A percentile compares a stretch with the other conserved stretches of the same genome.
phyloP scores from a whole-genome alignment of 805 yeast genomes.

The Candida peoriensis region DNA sequence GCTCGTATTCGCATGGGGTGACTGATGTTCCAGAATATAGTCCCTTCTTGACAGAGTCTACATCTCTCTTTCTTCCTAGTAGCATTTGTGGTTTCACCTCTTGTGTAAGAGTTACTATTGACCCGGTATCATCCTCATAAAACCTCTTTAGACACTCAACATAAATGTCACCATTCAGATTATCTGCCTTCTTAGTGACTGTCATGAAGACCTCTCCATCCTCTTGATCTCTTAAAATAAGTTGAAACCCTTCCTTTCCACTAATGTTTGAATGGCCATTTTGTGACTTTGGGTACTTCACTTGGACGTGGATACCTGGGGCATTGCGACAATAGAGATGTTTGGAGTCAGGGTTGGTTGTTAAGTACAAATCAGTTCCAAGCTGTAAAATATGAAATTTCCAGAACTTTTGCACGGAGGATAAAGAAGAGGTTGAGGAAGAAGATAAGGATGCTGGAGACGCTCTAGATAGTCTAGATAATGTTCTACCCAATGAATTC shows the following conservation, averaged over 20 bases:
- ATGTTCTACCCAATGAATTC: too few species aligned
- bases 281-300: conserved; percentile 10
- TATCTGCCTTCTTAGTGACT: conserved; percentile 9
- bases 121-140: too few species aligned
- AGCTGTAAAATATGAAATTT: conserved; percentile 58
- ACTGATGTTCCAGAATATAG: conserved; percentile 3
- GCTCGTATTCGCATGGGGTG: conserved; percentile 26
- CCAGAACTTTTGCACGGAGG: conserved; percentile 24
- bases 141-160: conserved; percentile 11
- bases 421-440: too few species aligned
- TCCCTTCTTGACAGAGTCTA: too few species aligned
- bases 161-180: conserved; percentile 8
- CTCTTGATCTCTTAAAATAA: conserved; percentile 23
- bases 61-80: too few species aligned
- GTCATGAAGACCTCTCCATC: conserved; percentile 13
- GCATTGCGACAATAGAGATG: conserved; percentile 57
- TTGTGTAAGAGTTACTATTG: too few species aligned
- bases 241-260: conserved; percentile 27
- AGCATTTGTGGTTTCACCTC: too few species aligned
- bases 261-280: conserved; percentile 4
- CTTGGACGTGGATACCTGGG: conserved; percentile 52
- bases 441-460: too few species aligned
- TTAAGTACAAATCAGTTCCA: conserved; percentile 47
- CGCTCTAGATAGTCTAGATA: too few species aligned
- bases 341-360: conserved; percentile 61